Percentiles rank a stretch among this genome's conserved stretches.
These are phyloP conservation scores for Kodamaea alishanica DNA, from an alignment of 1,139 yeast species.

Conservation along the genomic window DNA sequence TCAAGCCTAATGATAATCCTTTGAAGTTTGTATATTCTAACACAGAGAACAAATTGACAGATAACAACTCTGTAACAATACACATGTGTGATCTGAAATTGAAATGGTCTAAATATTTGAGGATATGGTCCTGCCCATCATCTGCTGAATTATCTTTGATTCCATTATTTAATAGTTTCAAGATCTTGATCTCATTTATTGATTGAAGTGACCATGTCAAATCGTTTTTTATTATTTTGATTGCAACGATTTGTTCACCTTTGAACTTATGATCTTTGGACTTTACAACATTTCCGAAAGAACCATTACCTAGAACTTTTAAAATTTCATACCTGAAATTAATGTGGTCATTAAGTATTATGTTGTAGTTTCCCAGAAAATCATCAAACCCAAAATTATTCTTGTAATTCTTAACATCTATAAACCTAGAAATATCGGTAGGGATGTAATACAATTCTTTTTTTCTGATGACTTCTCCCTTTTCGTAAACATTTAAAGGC, in stretches of 20 bases:
- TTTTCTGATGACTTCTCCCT: conserved; percentile 48
- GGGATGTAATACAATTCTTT: conserved; percentile 40
- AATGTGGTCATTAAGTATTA: conserved; percentile 64
- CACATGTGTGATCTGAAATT: conserved; percentile 82
- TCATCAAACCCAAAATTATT: conserved; percentile 76
- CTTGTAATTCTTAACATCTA: conserved; percentile 43
- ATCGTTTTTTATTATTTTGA: conserved; percentile 74
- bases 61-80: conserved; percentile 69
- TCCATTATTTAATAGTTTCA: conserved; percentile 41
- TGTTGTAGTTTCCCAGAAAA: conserved; percentile 56
- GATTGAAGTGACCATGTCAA: conserved; percentile 77
- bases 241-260: conserved; percentile 48
- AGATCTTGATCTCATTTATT: conserved; percentile 68
- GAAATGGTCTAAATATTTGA: conserved; percentile 66
- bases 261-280: conserved; percentile 63
- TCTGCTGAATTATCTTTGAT: conserved; percentile 22
- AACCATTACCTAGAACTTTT: conserved; percentile 67
- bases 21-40: conserved; percentile 57
- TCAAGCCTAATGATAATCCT: conserved; percentile 56
- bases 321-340: conserved; percentile 69
- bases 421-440: conserved; percentile 18
- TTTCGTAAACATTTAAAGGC: conserved; percentile 44
- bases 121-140: conserved; percentile 21
- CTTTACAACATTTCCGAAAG: conserved; percentile 76
- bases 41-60: conserved; percentile 64